Evolutionary conservation across 768 basidiomycete species (phyloP).

Genomic region (Trichaptum fuscoviolaceum): DNA sequence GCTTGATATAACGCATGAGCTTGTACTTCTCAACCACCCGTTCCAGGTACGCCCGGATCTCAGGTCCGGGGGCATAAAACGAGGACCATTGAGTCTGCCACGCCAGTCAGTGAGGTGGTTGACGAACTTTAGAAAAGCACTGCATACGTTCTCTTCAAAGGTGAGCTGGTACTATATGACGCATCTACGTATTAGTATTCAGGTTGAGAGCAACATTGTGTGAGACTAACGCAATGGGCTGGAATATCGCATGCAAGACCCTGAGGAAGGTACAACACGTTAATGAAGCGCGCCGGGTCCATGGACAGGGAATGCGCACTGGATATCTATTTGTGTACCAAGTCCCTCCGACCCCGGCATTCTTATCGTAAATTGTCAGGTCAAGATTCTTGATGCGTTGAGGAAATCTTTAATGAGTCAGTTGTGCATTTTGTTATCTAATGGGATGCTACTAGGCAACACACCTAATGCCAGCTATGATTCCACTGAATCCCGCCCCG

Average conservation of each 20-base stretch:
- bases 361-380: slow-evolving; percentile 55
- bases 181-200: slow-evolving; percentile 4
- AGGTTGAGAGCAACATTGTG: background rate
- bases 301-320: slow-evolving; percentile 23
- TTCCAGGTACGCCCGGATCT: slow-evolving; percentile 53
- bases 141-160: slow-evolving; percentile 45
- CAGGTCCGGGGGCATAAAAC: slow-evolving; percentile 54
- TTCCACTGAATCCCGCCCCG: slow-evolving; percentile 57
- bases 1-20: slow-evolving; percentile 46
- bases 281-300: background rate
- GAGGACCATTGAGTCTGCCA: slow-evolving; percentile 52
- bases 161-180: slow-evolving; percentile 48
- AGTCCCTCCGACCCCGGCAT: slow-evolving; percentile 54
- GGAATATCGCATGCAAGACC: slow-evolving; percentile 62
- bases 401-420: slow-evolving; percentile 33
- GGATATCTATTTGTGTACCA: slow-evolving; percentile 57
- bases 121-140: background rate
- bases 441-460: slow-evolving; percentile 9
- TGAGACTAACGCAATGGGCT: slow-evolving; percentile 41
- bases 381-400: slow-evolving; percentile 50
- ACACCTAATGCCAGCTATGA: slow-evolving; percentile 52
- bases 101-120: background rate
- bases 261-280: slow-evolving; percentile 17
- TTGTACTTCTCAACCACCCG: slow-evolving; percentile 52
- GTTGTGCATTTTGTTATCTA: background rate